phyloP scores from a whole-genome alignment of 2,329 filamentous ascomycete species.

The Penicillium rolfsii region DNA sequence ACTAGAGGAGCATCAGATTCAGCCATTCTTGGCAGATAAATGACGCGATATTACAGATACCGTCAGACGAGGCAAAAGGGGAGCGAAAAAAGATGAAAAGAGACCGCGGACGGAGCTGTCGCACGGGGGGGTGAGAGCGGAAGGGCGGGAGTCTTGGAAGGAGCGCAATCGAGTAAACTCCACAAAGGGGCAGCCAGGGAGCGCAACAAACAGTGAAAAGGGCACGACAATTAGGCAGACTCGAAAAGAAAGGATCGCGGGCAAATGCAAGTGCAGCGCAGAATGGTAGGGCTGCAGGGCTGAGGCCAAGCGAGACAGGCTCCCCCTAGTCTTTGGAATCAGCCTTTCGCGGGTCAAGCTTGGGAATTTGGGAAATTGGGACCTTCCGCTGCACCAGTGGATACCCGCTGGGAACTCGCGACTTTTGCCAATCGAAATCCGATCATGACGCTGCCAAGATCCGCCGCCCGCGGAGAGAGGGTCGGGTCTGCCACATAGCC shows the following conservation, averaged over 20 bases:
- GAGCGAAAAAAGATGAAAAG: background rate
- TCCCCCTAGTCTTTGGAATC: background rate
- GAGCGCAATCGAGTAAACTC: background rate
- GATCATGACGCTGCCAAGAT: slow-evolving; percentile 30
- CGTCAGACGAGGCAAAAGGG: slow-evolving; percentile 1
- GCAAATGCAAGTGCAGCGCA: background rate
- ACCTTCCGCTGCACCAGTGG: slow-evolving; percentile 1
- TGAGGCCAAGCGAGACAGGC: slow-evolving; percentile 29
- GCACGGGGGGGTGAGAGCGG: slow-evolving; percentile 3
- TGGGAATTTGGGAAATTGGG: background rate
- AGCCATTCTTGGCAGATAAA: slow-evolving; percentile 23
- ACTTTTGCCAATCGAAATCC: slow-evolving; percentile 10
- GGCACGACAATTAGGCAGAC: background rate
- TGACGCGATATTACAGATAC: slow-evolving; percentile 10
- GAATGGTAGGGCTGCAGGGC: slow-evolving; percentile 32
- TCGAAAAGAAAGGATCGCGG: background rate
- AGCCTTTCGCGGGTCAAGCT: background rate
- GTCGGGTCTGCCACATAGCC: too few species aligned
- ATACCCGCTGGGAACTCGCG: slow-evolving; percentile 9
- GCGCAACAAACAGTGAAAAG: background rate
- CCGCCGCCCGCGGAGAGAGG: background rate
- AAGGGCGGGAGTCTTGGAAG: slow-evolving; percentile 5
- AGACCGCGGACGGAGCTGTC: background rate
- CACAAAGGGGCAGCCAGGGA: slow-evolving; percentile 10
- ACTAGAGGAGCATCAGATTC: slow-evolving; percentile 16